phyloP scores from a whole-genome alignment of 352 stramenopile species.

The Phytophthora uliginosa region DNA sequence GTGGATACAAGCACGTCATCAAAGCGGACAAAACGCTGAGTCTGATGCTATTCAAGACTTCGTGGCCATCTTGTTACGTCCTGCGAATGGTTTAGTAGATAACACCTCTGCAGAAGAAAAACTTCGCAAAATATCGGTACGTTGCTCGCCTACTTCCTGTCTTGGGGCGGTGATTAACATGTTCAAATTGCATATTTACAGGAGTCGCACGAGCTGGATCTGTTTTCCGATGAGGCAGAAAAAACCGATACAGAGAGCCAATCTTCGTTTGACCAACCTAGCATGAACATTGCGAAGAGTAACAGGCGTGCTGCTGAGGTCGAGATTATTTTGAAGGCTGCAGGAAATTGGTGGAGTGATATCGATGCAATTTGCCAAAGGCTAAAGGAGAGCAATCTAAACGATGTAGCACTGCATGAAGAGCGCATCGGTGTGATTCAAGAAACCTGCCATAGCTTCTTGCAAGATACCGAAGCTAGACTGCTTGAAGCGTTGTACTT shows the following conservation, averaged over 20 bases:
- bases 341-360: conserved; percentile 83
- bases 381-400: conserved; percentile 41
- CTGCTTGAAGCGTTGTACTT: conserved; percentile 55
- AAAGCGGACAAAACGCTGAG: conserved; percentile 9
- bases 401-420: conserved; percentile 13
- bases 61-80: conserved; percentile 70
- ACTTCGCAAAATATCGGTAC: conserved; percentile 50
- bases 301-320: conserved; percentile 27
- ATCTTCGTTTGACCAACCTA: background rate
- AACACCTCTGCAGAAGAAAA: conserved; percentile 57
- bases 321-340: conserved; percentile 45
- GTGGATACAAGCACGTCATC: conserved; percentile 48
- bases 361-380: conserved; percentile 51
- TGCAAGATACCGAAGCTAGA: conserved; percentile 33
- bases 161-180: background rate
- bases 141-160: background rate
- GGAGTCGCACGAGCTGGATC: conserved; percentile 25
- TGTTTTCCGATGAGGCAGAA: conserved; percentile 15
- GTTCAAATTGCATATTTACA: conserved; percentile 10
- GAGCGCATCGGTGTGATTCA: conserved; percentile 56
- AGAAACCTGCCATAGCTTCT: conserved; percentile 52
- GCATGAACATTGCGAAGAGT: conserved; percentile 2
- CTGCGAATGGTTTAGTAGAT: conserved; percentile 61
- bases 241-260: background rate
- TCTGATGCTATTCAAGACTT: conserved; percentile 44